Evolutionary conservation across 352 stramenopile genomes (phyloP).

Genomic region (Globisporangium mamillatum): DNA sequence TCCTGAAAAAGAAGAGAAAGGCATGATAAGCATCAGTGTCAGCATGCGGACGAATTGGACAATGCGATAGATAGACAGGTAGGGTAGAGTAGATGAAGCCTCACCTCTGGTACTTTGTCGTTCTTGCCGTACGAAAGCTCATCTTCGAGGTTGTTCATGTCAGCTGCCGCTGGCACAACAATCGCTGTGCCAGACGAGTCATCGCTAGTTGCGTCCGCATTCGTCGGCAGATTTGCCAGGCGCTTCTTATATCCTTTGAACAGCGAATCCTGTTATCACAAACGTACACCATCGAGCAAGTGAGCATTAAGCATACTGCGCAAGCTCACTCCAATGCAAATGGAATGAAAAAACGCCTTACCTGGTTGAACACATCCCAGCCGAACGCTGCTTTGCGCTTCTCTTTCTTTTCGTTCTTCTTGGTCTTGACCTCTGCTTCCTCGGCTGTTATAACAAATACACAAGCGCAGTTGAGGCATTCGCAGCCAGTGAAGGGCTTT

Average conservation of each 20-base stretch:
- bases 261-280: conserved; percentile 47
- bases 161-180: conserved; percentile 4
- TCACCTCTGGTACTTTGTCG: conserved; percentile 48
- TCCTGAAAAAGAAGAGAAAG: conserved; percentile 27
- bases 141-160: conserved; percentile 35
- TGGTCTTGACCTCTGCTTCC: conserved; percentile 48
- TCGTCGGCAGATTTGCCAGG: conserved; percentile 51
- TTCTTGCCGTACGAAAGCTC: conserved; percentile 67
- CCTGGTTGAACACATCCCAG: conserved; percentile 84
- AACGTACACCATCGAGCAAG: not conserved
- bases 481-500: not conserved
- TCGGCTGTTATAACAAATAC: conserved; percentile 32
- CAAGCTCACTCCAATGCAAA: not conserved
- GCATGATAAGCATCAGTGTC: not conserved
- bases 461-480: not conserved
- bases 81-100: conserved; percentile 13
- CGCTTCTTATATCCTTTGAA: conserved; percentile 88
- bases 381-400: conserved; percentile 81
- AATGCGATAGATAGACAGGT: not conserved
- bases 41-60: not conserved
- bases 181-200: conserved; percentile 11
- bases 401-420: conserved; percentile 70
- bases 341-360: not conserved
- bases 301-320: not conserved
- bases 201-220: conserved; percentile 15